Conservation (phyloP, 1,284 basidiomycete genomes). For the Cronartium quercuum region DNA sequence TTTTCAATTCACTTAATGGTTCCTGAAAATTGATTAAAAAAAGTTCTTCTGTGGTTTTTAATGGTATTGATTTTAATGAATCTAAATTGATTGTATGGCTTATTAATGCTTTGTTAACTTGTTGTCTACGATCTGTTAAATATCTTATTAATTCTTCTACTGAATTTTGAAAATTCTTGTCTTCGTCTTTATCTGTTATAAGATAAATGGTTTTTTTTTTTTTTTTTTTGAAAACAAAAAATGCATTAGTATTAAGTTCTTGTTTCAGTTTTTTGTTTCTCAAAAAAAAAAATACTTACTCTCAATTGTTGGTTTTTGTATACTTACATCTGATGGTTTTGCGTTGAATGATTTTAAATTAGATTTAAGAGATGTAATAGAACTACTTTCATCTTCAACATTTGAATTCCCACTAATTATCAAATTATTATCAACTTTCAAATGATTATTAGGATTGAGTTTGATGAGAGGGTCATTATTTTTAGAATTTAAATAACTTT, state of each 20-base stretch:
- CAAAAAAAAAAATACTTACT: neutral
- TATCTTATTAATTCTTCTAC: conserved; percentile 54
- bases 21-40: conserved; percentile 69
- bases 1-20: conserved; percentile 60
- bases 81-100: conserved; percentile 59
- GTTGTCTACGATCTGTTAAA: conserved; percentile 76
- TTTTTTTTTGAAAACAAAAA: neutral
- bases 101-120: conserved; percentile 67
- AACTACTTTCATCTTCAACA: conserved; percentile 18
- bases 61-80: conserved; percentile 41
- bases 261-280: neutral
- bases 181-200: neutral
- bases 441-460: conserved; percentile 1
- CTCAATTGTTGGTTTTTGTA: conserved; percentile 4
- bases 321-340: neutral
- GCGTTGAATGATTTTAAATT: neutral
- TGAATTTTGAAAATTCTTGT: conserved; percentile 41
- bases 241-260: neutral
- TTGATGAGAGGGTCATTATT: neutral
- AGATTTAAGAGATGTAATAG: conserved; percentile 12
- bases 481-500: conserved; percentile 17
- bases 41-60: conserved; percentile 61
- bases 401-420: no score
- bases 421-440: neutral
- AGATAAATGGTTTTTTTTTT: neutral